Conservation (phyloP, 371 early-diverging fungal species). For the Circinella umbellata region DNA sequence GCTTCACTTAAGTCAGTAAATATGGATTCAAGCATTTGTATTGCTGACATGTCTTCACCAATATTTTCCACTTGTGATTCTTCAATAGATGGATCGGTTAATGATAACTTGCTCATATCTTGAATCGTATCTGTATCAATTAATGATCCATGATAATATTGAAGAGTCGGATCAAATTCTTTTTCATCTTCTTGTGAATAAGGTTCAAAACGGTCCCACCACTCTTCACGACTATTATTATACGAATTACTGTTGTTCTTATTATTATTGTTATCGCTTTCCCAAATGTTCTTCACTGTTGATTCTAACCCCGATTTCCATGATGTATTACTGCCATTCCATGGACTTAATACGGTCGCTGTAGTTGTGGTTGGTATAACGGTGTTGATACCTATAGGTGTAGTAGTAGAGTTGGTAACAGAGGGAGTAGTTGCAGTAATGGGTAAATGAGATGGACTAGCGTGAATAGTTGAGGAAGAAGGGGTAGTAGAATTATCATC, state of each 20-base stretch:
- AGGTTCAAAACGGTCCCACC: constrained; percentile 34
- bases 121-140: constrained; percentile 40
- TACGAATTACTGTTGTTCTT: background rate
- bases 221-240: background rate
- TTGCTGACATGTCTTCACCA: constrained; percentile 57
- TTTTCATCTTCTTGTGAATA: constrained; percentile 36
- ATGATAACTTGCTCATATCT: constrained; percentile 40
- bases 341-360: background rate
- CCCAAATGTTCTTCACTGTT: constrained; percentile 19
- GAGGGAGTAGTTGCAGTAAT: background rate
- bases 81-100: constrained; percentile 39
- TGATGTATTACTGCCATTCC: background rate
- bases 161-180: constrained; percentile 54
- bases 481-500: constrained; percentile 9
- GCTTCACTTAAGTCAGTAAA: constrained; percentile 53
- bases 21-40: constrained; percentile 61
- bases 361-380: background rate
- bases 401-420: too few species aligned
- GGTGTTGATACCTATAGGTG: too few species aligned
- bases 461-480: background rate
- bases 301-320: constrained; percentile 3
- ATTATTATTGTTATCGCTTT: background rate
- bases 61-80: constrained; percentile 43
- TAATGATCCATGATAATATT: constrained; percentile 46
- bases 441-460: background rate